Evolutionary conservation across 495 filamentous ascomycete species (phyloP), one percentile per base, ranked within the genome.

Genomic region (Neurospora sp.): DNA sequence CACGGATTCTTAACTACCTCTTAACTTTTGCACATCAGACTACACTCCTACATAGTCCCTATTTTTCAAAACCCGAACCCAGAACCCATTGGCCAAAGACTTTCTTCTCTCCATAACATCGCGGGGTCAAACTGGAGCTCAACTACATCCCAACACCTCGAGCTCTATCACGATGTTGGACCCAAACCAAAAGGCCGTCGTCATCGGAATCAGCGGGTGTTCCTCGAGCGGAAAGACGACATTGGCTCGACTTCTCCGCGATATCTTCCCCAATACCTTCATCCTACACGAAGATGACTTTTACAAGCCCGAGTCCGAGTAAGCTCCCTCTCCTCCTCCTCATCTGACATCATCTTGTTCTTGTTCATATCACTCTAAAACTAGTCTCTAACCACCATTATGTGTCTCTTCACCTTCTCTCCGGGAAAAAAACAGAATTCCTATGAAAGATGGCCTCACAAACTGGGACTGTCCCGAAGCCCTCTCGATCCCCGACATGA

Each of bases 221-320:
- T 94, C 92, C 21, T 92, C 88, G 21, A 90, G 88, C 78, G 93
- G 93, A 39, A 95, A 95, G 83, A 94, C 92, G 17, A 94, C 92
- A 62, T 84, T 94, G 17, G 89, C 92, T 48, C 86, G 93, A 4
- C 86, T 94, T 11, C 84, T 97, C 10, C 90, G 91, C 70, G 86
- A 88, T 69, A 88, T 94, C 73, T 93, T 96, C 74, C 87, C 89
- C 10, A 81, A 85, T 70, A 88, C 89, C 3, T 94, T 93, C 76
- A 91, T 97, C 74, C 85, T 98, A 48, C 94, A 97, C 79, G 89
- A 96, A 80, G 95, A 98, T 82, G 95, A 98, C 81, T 98, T 97
- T 80, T 98, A 94, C 81, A 88, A 87, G 43, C 79, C 92, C 2
- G 94, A 98, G 78, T 79, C 86, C n/a, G 83, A 91, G 88, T 91